Conservation (phyloP, 805 yeast genomes). For the Debaryomyces prosopidis region DNA sequence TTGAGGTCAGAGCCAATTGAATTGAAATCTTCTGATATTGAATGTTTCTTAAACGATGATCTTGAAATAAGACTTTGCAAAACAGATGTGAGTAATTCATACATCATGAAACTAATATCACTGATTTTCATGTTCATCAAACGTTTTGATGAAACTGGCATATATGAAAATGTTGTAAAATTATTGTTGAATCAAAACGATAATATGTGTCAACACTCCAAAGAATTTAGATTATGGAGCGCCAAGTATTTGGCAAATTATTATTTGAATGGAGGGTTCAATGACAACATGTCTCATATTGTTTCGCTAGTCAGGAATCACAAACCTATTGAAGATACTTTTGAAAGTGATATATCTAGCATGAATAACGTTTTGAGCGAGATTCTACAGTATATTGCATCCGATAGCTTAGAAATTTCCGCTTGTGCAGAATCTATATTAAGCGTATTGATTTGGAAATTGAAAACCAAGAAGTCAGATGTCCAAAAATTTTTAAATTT, state of each 20-base stretch:
- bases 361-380: conserved; percentile 27
- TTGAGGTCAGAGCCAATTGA: background rate
- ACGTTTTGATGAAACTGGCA: conserved; percentile 5
- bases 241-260: conserved; percentile 21
- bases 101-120: conserved; percentile 4
- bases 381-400: conserved; percentile 17
- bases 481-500: conserved; percentile 22
- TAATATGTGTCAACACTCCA: conserved; percentile 4
- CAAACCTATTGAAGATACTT: conserved; percentile 11
- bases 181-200: conserved; percentile 2
- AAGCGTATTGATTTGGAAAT: conserved; percentile 38
- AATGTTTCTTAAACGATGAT: conserved; percentile 11
- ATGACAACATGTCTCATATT: conserved; percentile 4
- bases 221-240: conserved; percentile 21
- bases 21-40: conserved; percentile 8
- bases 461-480: conserved; percentile 14
- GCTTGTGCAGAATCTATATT: conserved; percentile 39
- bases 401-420: conserved; percentile 15
- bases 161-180: conserved; percentile 5
- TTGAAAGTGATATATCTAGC: conserved; percentile 16
- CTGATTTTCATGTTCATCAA: conserved; percentile 2
- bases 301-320: conserved; percentile 4
- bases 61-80: conserved; percentile 6
- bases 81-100: background rate
- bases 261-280: conserved; percentile 20